Conservation (phyloP, 2,329 filamentous ascomycete genomes). For the Seiridium cupressi region DNA sequence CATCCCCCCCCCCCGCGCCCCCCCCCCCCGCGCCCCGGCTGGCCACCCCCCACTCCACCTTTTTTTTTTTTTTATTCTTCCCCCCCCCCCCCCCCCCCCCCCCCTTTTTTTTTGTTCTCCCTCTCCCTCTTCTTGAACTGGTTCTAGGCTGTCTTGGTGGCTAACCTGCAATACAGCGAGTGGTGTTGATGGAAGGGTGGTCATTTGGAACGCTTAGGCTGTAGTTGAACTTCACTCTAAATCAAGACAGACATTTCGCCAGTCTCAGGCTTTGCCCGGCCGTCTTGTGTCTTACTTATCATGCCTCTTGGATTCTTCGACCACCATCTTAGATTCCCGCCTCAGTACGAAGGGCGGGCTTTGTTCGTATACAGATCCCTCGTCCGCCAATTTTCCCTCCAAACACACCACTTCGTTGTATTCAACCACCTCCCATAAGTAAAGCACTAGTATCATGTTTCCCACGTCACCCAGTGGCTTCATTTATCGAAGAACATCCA, state of each 20-base stretch:
- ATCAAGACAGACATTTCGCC: slow-evolving; percentile 1
- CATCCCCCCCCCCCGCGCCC: too few species aligned
- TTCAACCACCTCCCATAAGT: neutral
- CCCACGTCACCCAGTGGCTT: slow-evolving; percentile 15
- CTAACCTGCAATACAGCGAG: slow-evolving; percentile 55
- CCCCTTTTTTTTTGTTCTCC: too few species aligned
- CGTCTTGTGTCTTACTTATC: neutral
- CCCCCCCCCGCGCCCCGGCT: too few species aligned
- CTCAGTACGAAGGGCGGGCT: too few species aligned
- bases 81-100: too few species aligned
- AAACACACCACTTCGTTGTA: neutral
- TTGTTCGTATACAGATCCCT: too few species aligned
- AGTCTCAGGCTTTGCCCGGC: neutral
- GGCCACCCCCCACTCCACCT: too few species aligned
- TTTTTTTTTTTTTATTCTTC: too few species aligned
- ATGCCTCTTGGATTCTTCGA: too few species aligned
- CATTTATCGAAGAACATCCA: slow-evolving; percentile 5
- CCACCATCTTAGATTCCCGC: too few species aligned
- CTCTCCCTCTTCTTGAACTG: slow-evolving; percentile 6
- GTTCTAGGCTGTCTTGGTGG: slow-evolving; percentile 11
- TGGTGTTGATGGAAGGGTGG: slow-evolving; percentile 79
- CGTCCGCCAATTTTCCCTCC: too few species aligned
- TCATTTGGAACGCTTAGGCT: slow-evolving; percentile 69
- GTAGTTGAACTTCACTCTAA: slow-evolving; percentile 12
- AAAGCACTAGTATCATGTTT: slow-evolving; percentile 9